These are phyloP conservation scores for Tetrastigma voinierianum DNA, from an alignment of 164 flowering plant genomes.

Conservation along the genomic window DNA sequence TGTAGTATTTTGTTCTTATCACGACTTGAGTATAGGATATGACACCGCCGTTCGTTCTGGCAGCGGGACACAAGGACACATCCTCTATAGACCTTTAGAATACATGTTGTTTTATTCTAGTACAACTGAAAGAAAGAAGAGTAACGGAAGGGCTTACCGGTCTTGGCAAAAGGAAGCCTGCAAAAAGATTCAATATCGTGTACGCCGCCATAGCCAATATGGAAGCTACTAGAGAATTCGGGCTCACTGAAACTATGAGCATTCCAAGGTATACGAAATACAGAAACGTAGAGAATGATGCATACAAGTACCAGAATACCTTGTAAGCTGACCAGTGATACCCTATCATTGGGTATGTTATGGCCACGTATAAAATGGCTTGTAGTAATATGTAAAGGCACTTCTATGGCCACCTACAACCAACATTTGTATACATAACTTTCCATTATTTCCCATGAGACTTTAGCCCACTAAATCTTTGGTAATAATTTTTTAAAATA, in stretches of 20 bases:
- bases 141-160: conserved; percentile 31
- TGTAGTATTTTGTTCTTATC: too few relatives aligned
- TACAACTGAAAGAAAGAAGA: neutral
- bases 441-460: neutral
- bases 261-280: conserved; percentile 41
- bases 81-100: too few relatives aligned
- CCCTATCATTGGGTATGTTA: conserved; percentile 41
- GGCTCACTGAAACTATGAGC: conserved; percentile 33
- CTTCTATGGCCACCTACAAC: conserved; percentile 39
- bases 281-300: conserved; percentile 33
- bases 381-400: conserved; percentile 36
- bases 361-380: conserved; percentile 27
- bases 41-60: too few relatives aligned
- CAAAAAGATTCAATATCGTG: conserved; percentile 42
- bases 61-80: too few relatives aligned
- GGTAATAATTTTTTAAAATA: too few relatives aligned
- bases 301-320: conserved; percentile 36
- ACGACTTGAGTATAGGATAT: too few relatives aligned
- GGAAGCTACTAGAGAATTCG: conserved; percentile 36
- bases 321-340: conserved; percentile 33
- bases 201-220: conserved; percentile 30
- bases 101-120: too few relatives aligned
- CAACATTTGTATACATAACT: too few relatives aligned
- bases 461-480: too few relatives aligned
- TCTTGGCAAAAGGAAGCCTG: conserved; percentile 51